A percentile compares a stretch with the other conserved stretches of the same genome.
Evolutionary conservation across 371 early-diverging fungal species (phyloP).

Genomic region (Syncephalastrum monosporum): DNA sequence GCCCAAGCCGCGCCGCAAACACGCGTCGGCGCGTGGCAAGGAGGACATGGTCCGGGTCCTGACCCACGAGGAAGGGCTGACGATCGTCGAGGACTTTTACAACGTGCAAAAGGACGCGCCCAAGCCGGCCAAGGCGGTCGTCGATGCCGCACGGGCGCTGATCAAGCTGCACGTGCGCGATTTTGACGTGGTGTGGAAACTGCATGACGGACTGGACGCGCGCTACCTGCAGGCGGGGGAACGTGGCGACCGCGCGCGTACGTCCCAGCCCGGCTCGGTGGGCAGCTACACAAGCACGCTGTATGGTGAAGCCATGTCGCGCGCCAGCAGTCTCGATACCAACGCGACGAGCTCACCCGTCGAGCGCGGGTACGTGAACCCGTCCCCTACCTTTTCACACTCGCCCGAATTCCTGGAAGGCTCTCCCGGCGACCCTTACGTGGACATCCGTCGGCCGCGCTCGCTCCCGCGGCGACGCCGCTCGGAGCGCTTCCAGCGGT

Average conservation of each 20-base stretch:
- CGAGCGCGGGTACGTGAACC: not conserved
- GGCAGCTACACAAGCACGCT: slow-evolving; percentile 6
- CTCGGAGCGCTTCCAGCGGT: slow-evolving; percentile 12
- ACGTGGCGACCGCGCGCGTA: not conserved
- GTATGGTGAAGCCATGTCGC: slow-evolving; percentile 7
- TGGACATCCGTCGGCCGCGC: no score
- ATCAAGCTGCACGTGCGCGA: slow-evolving; percentile 54
- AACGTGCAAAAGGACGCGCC: slow-evolving; percentile 29
- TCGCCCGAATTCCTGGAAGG: slow-evolving; percentile 6
- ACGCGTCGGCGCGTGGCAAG: slow-evolving; percentile 11
- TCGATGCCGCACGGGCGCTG: slow-evolving; percentile 31
- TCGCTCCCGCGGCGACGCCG: not conserved
- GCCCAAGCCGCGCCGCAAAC: slow-evolving; percentile 31
- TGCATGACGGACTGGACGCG: slow-evolving; percentile 69
- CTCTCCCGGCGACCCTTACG: not conserved
- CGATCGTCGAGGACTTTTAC: slow-evolving; percentile 66
- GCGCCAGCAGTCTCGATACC: slow-evolving; percentile 14
- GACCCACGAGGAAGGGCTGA: slow-evolving; percentile 35
- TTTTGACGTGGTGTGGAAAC: slow-evolving; percentile 58
- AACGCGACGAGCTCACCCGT: not conserved
- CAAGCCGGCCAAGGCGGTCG: slow-evolving; percentile 25
- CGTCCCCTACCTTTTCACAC: slow-evolving; percentile 8
- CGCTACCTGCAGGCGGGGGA: slow-evolving; percentile 13
- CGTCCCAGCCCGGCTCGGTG: not conserved
- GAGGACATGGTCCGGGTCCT: slow-evolving; percentile 34